Evolutionary conservation across 1,284 basidiomycete species (phyloP).

Genomic region (Ceratobasidium sp.): DNA sequence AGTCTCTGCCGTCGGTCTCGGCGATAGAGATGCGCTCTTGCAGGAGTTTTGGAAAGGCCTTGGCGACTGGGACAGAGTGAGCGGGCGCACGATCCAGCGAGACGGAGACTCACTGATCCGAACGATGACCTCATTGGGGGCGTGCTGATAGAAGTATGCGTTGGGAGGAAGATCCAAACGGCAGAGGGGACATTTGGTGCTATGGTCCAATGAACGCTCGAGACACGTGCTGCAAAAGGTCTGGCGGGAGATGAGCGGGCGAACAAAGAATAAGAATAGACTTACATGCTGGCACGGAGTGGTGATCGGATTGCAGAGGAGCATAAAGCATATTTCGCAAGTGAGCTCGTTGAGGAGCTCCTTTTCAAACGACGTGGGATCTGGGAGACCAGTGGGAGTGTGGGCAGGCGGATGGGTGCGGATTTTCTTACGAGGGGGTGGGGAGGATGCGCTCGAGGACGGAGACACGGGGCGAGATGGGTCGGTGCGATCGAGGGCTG

Average conservation of each 20-base stretch:
- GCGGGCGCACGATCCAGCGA: slow-evolving; percentile 13
- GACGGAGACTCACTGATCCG: slow-evolving; percentile 66
- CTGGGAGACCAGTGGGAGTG: slow-evolving; percentile 10
- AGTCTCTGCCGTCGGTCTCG: slow-evolving; percentile 75
- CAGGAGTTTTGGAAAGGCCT: slow-evolving; percentile 65
- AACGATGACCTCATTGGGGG: slow-evolving; percentile 66
- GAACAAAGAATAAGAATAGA: slow-evolving; percentile 24
- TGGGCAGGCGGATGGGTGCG: slow-evolving; percentile 32
- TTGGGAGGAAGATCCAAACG: slow-evolving; percentile 75
- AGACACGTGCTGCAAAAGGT: slow-evolving; percentile 91
- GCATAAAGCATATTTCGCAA: slow-evolving; percentile 88
- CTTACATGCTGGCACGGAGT: slow-evolving; percentile 92
- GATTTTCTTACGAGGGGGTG: slow-evolving; percentile 38
- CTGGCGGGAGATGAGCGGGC: slow-evolving; percentile 52
- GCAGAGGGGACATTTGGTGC: slow-evolving; percentile 81
- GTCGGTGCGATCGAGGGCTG: slow-evolving; percentile 20
- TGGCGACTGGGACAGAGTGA: slow-evolving; percentile 59
- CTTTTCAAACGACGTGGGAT: slow-evolving; percentile 61
- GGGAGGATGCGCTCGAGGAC: slow-evolving; percentile 16
- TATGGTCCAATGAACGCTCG: slow-evolving; percentile 87
- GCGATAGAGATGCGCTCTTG: slow-evolving; percentile 63
- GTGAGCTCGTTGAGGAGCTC: slow-evolving; percentile 75
- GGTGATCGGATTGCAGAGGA: slow-evolving; percentile 85
- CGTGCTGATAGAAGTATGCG: slow-evolving; percentile 77
- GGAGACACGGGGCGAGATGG: background rate